Evolutionary conservation across 306 rosid species (phyloP).

Genomic region (Vachellia pachyceras): DNA sequence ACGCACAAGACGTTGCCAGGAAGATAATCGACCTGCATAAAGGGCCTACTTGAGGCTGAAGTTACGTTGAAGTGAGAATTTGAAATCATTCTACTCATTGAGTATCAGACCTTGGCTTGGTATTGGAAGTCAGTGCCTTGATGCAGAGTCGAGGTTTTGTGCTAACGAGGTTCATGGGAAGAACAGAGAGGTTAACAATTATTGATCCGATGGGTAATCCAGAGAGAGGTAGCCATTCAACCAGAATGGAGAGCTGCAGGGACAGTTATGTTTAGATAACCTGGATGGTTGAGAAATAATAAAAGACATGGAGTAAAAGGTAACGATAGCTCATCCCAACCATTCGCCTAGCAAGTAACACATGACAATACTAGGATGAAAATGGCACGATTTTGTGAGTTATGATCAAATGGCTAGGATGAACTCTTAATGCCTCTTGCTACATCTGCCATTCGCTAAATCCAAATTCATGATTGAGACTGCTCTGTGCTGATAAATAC

Average conservation of each 20-base stretch:
- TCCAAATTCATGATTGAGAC: conserved; percentile 20
- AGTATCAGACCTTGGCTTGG: conserved; percentile 52
- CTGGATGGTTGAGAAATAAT: background rate
- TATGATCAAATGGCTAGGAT: background rate
- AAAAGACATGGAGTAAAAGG: background rate
- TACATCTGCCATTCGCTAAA: background rate
- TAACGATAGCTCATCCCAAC: background rate
- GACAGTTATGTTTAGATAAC: conserved; percentile 29
- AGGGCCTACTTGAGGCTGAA: conserved; percentile 5
- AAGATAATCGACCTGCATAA: conserved; percentile 8
- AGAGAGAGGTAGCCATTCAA: conserved; percentile 83
- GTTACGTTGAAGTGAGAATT: conserved; percentile 20
- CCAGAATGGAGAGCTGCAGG: conserved; percentile 76
- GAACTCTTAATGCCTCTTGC: background rate
- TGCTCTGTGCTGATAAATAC: conserved; percentile 24
- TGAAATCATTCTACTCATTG: conserved; percentile 36
- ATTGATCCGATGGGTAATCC: conserved; percentile 68
- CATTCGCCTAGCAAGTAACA: background rate
- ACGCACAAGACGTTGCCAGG: background rate
- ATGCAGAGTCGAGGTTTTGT: conserved; percentile 79
- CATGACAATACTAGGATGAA: background rate
- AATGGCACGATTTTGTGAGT: background rate
- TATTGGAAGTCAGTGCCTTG: conserved; percentile 64
- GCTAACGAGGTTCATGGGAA: conserved; percentile 65
- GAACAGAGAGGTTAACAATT: conserved; percentile 80